Percentiles rank a stretch among this genome's conserved stretches.
Evolutionary conservation across 148 eudicot species (phyloP).

Genomic region (Spergularia marina): DNA sequence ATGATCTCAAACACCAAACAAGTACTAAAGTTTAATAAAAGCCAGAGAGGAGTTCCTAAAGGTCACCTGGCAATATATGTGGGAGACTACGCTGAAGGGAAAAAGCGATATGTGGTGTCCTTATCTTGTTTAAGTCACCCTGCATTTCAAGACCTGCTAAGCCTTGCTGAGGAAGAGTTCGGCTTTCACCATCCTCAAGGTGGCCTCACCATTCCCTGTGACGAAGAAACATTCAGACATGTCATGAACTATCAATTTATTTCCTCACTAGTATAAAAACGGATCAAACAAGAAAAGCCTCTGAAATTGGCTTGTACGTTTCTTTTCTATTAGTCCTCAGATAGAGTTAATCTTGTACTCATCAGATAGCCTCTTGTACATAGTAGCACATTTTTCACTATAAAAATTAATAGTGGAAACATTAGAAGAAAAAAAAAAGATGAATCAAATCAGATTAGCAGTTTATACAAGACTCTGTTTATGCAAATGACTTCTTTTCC

Average conservation of each 20-base stretch:
- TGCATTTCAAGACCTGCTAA: slow-evolving; percentile 33
- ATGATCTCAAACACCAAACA: slow-evolving; percentile 20
- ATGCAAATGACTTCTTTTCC: neutral
- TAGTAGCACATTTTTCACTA: neutral
- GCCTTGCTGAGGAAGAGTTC: slow-evolving; percentile 38
- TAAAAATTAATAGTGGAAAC: neutral
- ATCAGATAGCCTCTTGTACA: neutral
- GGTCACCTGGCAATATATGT: slow-evolving; percentile 40
- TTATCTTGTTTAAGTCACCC: slow-evolving; percentile 36
- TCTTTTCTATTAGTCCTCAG: neutral
- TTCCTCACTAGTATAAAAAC: neutral
- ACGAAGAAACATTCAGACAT: slow-evolving; percentile 30
- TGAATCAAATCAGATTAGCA: neutral
- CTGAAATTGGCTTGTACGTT: neutral
- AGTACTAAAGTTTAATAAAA: slow-evolving; percentile 13
- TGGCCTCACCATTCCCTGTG: slow-evolving; percentile 38
- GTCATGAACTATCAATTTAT: neutral
- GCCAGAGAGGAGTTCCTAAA: slow-evolving; percentile 29
- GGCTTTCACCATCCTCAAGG: slow-evolving; percentile 37
- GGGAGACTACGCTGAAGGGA: slow-evolving; percentile 24
- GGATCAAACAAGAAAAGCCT: neutral
- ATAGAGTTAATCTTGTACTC: neutral
- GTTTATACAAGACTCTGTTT: neutral
- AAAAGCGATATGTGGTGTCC: slow-evolving; percentile 35
- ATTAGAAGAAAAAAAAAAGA: neutral